A percentile compares a stretch with the other conserved stretches of the same genome.
phyloP scores from a whole-genome alignment of 2,329 filamentous ascomycete genomes.

The Daldinia sp. region DNA sequence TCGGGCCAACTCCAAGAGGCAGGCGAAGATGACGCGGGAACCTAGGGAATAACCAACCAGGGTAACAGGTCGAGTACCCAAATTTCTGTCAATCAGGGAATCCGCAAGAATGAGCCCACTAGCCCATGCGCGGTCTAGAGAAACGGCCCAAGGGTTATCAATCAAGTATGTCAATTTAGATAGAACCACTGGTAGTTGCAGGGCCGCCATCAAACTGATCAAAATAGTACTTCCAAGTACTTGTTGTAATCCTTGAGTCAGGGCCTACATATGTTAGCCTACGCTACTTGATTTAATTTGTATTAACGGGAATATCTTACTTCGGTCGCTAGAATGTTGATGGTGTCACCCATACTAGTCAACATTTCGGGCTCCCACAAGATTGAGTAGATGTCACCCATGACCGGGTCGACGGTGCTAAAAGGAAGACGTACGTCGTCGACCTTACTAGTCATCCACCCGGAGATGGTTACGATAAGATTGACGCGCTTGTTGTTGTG shows the following conservation, averaged over 20 bases:
- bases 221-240: slow-evolving; percentile 90
- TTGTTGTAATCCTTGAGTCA: slow-evolving; percentile 96
- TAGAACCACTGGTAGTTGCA: slow-evolving; percentile 90
- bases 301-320: slow-evolving; percentile 58
- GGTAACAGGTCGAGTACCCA: slow-evolving; percentile 90
- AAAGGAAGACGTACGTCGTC: slow-evolving; percentile 96
- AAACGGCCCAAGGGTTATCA: slow-evolving; percentile 99
- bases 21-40: slow-evolving; percentile 90
- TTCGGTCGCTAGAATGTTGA: slow-evolving; percentile 97
- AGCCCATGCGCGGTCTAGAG: slow-evolving; percentile 85
- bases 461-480: slow-evolving; percentile 91
- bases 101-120: slow-evolving; percentile 94
- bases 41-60: slow-evolving; percentile 95
- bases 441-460: slow-evolving; percentile 98
- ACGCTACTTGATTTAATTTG: not conserved
- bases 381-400: slow-evolving; percentile 98
- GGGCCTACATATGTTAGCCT: slow-evolving; percentile 67
- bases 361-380: slow-evolving; percentile 99
- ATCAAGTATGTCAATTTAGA: slow-evolving; percentile 96
- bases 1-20: slow-evolving; percentile 83
- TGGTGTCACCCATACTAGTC: slow-evolving; percentile 96
- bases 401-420: slow-evolving; percentile 95
- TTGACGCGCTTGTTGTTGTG: slow-evolving; percentile 99
- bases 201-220: slow-evolving; percentile 86
- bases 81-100: slow-evolving; percentile 88